Conservation (phyloP, 2,329 filamentous ascomycete genomes). For the Colletotrichum coccodes region DNA sequence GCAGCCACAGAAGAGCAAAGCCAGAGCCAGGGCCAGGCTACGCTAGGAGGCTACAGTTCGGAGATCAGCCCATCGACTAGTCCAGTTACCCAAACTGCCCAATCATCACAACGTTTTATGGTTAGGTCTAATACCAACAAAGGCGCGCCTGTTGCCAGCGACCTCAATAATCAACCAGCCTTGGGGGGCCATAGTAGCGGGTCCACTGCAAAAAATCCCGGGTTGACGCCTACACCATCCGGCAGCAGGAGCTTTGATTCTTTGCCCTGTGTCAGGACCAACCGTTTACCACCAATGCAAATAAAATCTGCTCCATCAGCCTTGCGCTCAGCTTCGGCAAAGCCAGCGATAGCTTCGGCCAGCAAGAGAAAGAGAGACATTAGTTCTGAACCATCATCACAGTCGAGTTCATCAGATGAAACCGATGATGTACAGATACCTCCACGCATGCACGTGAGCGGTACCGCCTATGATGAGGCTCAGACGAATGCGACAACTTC, state of each 20-base stretch:
- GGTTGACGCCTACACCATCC: not conserved
- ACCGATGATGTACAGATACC: not conserved
- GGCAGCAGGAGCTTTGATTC: not conserved
- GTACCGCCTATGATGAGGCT: not conserved
- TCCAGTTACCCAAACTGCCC: not conserved
- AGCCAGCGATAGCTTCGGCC: not conserved
- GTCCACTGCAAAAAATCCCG: not conserved
- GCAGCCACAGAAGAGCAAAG: not conserved
- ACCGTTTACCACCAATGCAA: constrained; percentile 5
- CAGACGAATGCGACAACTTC: not conserved
- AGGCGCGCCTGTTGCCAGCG: not conserved
- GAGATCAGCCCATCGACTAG: not conserved
- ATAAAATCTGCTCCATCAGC: constrained; percentile 1
- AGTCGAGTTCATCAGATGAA: not conserved
- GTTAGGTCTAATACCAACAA: not conserved
- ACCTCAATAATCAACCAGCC: not conserved
- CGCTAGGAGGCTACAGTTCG: not conserved
- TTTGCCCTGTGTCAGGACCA: not conserved
- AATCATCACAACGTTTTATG: not conserved
- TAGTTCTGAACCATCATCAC: not conserved
- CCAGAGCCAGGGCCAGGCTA: not conserved
- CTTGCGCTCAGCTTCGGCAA: constrained; percentile 1
- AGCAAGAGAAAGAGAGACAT: not conserved
- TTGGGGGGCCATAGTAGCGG: not conserved
- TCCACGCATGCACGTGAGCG: not conserved